Percentiles rank a stretch among this genome's conserved stretches.
These are phyloP conservation scores for Globisporangium abappressorium DNA, from an alignment of 352 stramenopile genomes.

Conservation along the genomic window DNA sequence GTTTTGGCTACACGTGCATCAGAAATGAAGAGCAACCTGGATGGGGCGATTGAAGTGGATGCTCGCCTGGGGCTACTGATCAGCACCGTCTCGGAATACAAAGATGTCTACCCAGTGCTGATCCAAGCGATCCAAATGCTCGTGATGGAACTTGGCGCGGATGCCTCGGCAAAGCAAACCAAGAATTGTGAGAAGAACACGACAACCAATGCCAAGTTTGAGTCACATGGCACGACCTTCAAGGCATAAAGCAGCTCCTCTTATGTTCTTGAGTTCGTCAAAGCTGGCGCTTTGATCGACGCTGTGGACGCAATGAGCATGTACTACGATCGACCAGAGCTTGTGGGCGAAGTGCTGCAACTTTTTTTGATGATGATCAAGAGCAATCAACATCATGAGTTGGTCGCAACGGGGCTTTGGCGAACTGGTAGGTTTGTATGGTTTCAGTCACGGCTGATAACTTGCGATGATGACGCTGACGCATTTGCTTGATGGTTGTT, in stretches of 20 bases:
- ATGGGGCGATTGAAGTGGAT: constrained; percentile 17
- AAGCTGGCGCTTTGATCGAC: constrained; percentile 1
- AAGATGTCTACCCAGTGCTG: constrained; percentile 30
- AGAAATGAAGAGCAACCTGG: background rate
- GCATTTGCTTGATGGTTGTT: background rate
- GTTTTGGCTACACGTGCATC: background rate
- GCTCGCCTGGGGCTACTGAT: constrained; percentile 26
- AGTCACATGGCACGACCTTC: background rate
- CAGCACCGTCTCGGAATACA: constrained; percentile 28
- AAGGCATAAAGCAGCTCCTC: background rate
- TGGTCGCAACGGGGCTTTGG: background rate
- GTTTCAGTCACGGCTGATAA: background rate
- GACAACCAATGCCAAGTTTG: background rate
- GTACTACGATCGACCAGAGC: constrained; percentile 3
- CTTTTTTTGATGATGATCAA: background rate
- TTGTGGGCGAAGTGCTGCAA: constrained; percentile 1
- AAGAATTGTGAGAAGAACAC: background rate
- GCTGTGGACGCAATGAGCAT: constrained; percentile 4
- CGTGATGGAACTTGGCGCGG: constrained; percentile 7
- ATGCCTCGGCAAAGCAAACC: background rate
- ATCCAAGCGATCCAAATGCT: constrained; percentile 27
- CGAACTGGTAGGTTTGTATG: background rate
- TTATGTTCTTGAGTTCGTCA: background rate
- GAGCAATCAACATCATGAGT: background rate
- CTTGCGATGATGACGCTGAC: background rate